Percentiles rank a stretch among this genome's conserved stretches.
Evolutionary conservation across 371 early-diverging fungal genomes (phyloP).

Genomic region (Batkoa obscura): DNA sequence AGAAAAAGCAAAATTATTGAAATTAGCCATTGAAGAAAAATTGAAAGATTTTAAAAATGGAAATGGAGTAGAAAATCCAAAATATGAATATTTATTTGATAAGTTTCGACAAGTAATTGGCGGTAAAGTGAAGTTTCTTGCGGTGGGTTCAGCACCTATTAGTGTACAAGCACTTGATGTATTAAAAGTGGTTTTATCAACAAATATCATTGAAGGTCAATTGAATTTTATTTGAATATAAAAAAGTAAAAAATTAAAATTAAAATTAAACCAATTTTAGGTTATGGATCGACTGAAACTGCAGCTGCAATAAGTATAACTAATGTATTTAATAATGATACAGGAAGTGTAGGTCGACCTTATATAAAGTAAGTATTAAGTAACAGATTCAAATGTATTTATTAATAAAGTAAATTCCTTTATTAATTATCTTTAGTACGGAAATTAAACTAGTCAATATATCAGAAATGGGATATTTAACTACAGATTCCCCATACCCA

Average conservation of each 20-base stretch:
- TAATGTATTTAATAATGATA: not conserved
- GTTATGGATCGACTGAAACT: slow-evolving; percentile 5
- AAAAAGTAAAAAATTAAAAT: too few species aligned
- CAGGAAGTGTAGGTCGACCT: not conserved
- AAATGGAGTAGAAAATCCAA: slow-evolving; percentile 35
- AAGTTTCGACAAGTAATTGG: slow-evolving; percentile 75
- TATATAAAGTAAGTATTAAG: not conserved
- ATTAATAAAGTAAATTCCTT: too few species aligned
- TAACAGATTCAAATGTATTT: not conserved
- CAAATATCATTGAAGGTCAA: slow-evolving; percentile 27
- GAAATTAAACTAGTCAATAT: slow-evolving; percentile 80
- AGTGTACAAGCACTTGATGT: slow-evolving; percentile 66
- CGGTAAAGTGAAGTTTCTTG: slow-evolving; percentile 60
- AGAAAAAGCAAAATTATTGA: slow-evolving; percentile 36
- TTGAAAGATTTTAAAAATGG: slow-evolving; percentile 30
- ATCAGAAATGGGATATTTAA: slow-evolving; percentile 72
- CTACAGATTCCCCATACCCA: slow-evolving; percentile 52
- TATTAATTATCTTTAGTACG: slow-evolving; percentile 8
- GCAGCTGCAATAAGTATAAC: not conserved
- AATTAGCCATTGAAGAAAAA: slow-evolving; percentile 34
- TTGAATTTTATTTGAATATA: slow-evolving; percentile 6
- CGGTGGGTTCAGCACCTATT: slow-evolving; percentile 87
- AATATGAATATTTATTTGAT: slow-evolving; percentile 90
- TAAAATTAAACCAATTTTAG: too few species aligned
- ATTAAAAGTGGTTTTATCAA: slow-evolving; percentile 60